Conservation (phyloP, 2,329 filamentous ascomycete species). For the Hypoxylon sp. region DNA sequence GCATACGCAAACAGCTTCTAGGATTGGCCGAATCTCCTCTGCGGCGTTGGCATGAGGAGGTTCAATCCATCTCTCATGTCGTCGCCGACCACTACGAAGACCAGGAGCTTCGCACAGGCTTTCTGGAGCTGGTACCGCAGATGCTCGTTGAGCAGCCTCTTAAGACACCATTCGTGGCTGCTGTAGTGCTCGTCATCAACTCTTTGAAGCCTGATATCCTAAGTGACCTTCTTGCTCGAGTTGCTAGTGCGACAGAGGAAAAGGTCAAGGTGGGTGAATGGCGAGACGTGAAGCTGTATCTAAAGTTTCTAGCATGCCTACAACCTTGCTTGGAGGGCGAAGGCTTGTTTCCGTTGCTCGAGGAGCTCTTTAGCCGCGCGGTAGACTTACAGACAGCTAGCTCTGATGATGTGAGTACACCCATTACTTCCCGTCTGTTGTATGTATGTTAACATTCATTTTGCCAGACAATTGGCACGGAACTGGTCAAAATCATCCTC, state of each 20-base stretch:
- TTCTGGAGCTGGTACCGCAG: conserved; percentile 81
- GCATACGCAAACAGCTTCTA: conserved; percentile 83
- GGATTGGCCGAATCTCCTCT: conserved; percentile 86
- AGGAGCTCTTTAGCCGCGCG: conserved; percentile 92
- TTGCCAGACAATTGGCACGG: conserved; percentile 76
- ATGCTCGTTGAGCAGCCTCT: conserved; percentile 91
- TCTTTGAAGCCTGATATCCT: conserved; percentile 81
- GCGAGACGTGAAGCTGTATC: conserved; percentile 90
- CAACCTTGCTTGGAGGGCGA: conserved; percentile 85
- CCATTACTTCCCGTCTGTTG: neutral
- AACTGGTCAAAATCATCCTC: conserved; percentile 96
- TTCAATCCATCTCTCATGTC: conserved; percentile 79
- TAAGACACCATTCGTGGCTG: conserved; percentile 96
- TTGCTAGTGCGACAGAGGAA: conserved; percentile 73
- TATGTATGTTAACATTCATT: neutral
- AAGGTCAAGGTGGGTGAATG: conserved; percentile 82
- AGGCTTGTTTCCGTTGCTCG: conserved; percentile 86
- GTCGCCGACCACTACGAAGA: conserved; percentile 90
- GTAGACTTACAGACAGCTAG: conserved; percentile 93
- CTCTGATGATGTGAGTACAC: conserved; percentile 84
- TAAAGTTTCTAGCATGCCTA: conserved; percentile 91
- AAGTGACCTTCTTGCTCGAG: conserved; percentile 76
- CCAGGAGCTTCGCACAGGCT: conserved; percentile 79
- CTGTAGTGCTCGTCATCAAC: conserved; percentile 85
- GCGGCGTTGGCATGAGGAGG: conserved; percentile 83